Base-by-base conservation (phyloP, 768 basidiomycete genomes). In the Mycena amicta region DNA sequence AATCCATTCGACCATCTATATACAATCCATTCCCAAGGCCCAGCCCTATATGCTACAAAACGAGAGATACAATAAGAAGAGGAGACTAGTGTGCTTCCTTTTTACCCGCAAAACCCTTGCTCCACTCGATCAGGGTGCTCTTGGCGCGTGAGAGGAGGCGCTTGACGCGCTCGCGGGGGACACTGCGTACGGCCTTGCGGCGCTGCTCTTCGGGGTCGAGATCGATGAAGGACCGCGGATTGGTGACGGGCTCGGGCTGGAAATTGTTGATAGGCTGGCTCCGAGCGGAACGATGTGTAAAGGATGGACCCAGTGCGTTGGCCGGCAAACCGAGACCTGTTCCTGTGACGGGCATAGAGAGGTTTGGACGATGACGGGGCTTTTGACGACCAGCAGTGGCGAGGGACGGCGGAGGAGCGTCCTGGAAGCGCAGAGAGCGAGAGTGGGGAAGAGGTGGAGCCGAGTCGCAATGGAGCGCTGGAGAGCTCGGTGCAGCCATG, bases 191-290 rank as follows among this genome's bases (percentile, higher is more conserved):
- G 49, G 55, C 54, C 18, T 56, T 51, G 29, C 33, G 47, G 27
- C 12, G 5, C 41, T 57, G 56, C 33, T 23, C 15, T 12, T 64
- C 62, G 5, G 62, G 62, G 29, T 50, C 57, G 49, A 64, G 53
- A 53, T 64, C 62, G 53, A 64, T 64, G 53, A 64, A 64, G 5
- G 62, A 64, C 18, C 56, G 52, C 31, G 57, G 62, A 30, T 61
- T 46, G n/a, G 18, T 23, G 39, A 13, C n/a, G 11, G 3, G 23
- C 18, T 23, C 56, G 28, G 23, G 20, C 13, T 30, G 55, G 6
- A 23, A 39, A 6, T 31, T 23, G 37, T 57, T 52, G 50, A 39
- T 33, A 5, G 61, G 57, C 50, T 62, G 61, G 46, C 62, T 57
- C 16, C 26, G 49, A 22, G 59, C 50, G 29, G 56, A n/a, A 16